Evolutionary conservation across 2,329 filamentous ascomycete species (phyloP).

Genomic region (Pseudogymnoascus sp.): DNA sequence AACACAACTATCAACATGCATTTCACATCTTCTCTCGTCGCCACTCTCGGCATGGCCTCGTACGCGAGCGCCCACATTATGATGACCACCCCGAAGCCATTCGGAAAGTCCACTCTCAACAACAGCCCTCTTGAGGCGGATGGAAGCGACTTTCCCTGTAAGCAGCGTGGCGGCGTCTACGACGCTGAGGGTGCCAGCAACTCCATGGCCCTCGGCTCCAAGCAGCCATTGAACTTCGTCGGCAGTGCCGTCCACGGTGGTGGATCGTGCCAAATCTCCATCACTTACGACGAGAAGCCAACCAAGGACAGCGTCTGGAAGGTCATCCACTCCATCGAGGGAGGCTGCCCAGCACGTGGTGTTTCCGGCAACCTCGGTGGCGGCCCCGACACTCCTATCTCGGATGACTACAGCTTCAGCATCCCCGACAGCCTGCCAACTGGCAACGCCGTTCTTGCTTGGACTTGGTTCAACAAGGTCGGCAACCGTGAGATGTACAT

Average conservation of each 20-base stretch:
- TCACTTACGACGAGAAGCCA: slow-evolving; percentile 70
- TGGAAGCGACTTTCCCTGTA: slow-evolving; percentile 77
- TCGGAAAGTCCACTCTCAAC: slow-evolving; percentile 37
- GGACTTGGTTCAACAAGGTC: slow-evolving; percentile 91
- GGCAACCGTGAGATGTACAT: slow-evolving; percentile 97
- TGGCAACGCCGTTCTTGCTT: slow-evolving; percentile 75
- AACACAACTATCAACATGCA: slow-evolving; percentile 30
- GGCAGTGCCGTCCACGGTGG: slow-evolving; percentile 79
- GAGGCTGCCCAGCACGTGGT: slow-evolving; percentile 66
- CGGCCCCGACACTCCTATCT: slow-evolving; percentile 35
- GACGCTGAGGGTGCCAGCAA: slow-evolving; percentile 44
- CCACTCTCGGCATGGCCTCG: slow-evolving; percentile 49
- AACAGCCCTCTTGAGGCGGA: slow-evolving; percentile 54
- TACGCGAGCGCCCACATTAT: slow-evolving; percentile 66
- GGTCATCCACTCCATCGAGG: slow-evolving; percentile 81
- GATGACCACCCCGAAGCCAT: slow-evolving; percentile 62
- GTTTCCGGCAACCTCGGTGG: slow-evolving; percentile 48
- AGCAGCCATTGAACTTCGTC: slow-evolving; percentile 53
- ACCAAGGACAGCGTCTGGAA: slow-evolving; percentile 65
- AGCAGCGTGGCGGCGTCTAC: slow-evolving; percentile 44
- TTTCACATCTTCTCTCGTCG: slow-evolving; percentile 43
- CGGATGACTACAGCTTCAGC: slow-evolving; percentile 57
- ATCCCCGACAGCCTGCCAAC: slow-evolving; percentile 64
- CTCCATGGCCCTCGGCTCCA: slow-evolving; percentile 53
- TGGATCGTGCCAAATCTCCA: slow-evolving; percentile 80